phyloP scores from a whole-genome alignment of 768 basidiomycete genomes.

The Termitomyces titanicus region DNA sequence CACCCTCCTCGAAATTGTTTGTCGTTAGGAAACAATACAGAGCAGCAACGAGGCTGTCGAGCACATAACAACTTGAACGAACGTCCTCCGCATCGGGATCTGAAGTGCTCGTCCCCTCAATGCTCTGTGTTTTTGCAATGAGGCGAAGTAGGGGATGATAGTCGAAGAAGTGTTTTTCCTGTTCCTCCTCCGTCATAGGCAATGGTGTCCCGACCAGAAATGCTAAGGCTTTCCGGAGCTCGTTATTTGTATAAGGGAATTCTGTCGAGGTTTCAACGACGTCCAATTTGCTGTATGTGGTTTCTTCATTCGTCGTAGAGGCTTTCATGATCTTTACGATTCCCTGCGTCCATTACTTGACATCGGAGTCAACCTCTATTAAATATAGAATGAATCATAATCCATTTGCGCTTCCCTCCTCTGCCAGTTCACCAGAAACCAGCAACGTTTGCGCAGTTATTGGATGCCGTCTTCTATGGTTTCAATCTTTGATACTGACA shows the following conservation, averaged over 20 bases:
- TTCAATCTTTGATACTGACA: no score
- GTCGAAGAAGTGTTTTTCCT: slow-evolving; percentile 28
- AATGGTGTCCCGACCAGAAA: slow-evolving; percentile 20
- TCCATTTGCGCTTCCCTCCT: no score
- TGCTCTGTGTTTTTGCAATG: slow-evolving; percentile 23
- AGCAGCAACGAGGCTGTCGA: slow-evolving; percentile 37
- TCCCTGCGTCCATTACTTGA: slow-evolving; percentile 35
- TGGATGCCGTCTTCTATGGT: no score
- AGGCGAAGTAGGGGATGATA: slow-evolving; percentile 38
- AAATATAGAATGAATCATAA: no score
- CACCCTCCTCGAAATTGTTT: slow-evolving; percentile 40
- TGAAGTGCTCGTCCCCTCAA: not conserved
- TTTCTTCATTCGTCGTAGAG: slow-evolving; percentile 7
- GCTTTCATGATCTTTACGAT: slow-evolving; percentile 31
- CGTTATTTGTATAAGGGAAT: slow-evolving; percentile 32
- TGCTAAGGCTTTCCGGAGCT: slow-evolving; percentile 29
- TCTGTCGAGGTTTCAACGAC: slow-evolving; percentile 33
- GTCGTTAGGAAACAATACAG: slow-evolving; percentile 45
- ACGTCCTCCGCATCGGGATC: slow-evolving; percentile 28
- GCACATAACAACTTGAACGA: slow-evolving; percentile 37
- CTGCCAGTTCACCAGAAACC: no score
- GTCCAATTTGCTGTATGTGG: slow-evolving; percentile 23
- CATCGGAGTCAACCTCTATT: no score
- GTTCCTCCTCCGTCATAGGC: slow-evolving; percentile 18
- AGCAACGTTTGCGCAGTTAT: no score